Base-by-base conservation (phyloP, 306 rosid genomes). In the Citrullus amarus region DNA sequence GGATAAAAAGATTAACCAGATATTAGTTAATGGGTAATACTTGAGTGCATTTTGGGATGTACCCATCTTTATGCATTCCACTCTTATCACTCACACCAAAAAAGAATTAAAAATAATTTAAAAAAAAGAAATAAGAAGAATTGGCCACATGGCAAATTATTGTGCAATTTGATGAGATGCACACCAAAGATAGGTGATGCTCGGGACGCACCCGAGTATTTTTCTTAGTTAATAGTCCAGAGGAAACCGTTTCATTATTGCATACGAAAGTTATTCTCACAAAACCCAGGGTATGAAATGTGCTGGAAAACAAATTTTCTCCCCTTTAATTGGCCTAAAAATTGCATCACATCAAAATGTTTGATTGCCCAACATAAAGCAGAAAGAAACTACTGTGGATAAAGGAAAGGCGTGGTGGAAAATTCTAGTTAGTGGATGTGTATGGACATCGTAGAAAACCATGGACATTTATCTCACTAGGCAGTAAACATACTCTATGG, bases 401-500 rank as follows among this genome's bases (percentile, higher is more conserved):
- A 73, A 73, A 30, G 6, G 12, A 48, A 46, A 71, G 14, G 14
- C 30, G 20, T 6, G 16, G 18, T 46, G 8, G 38, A 57, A 56
- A 76, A 58, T 56, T 57, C 68, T 57, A 36, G 34, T 57, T 15
- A 76, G 43, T 76, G 79, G 51, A 43, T 57, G 43, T n/a, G 50
- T 39, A 76, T 15, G 28, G 44, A 16, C 60, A 48, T 28, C 8
- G 12, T 50, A 13, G 11, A 48, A 73, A 30, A 50, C 77, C 46
- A 30, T 28, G 56, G 6, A 25, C n/a, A 48, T 50, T 73, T 73
- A 32, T 73, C 20, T 72, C 39, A 76, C 68, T 38, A 2, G 34
- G 34, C 41, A 50, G 48, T 81, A 67, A 70, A 84, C 97, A 59
- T 85, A 92, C 97, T 88, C 97, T 79, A 85, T 79, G 28, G 97